phyloP scores from a whole-genome alignment of 768 basidiomycete species.

The Tricholoma sp. region DNA sequence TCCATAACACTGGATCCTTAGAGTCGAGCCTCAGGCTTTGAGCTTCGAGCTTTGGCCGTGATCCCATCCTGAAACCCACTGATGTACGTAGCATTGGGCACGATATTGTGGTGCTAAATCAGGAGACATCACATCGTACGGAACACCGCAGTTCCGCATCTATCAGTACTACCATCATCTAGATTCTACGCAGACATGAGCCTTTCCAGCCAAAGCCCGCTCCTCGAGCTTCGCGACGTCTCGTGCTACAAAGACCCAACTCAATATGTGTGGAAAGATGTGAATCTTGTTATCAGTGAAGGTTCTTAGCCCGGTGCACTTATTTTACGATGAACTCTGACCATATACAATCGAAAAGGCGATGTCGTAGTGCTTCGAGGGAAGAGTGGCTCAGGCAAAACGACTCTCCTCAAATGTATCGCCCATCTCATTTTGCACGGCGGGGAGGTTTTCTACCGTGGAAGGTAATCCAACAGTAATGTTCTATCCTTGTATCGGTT shows the following conservation, averaged over 20 bases:
- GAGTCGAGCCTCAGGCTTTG: too few relatives aligned
- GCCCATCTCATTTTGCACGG: slow-evolving; percentile 72
- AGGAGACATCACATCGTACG: too few relatives aligned
- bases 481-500: not conserved
- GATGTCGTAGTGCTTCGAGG: slow-evolving; percentile 80
- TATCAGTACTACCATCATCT: too few relatives aligned
- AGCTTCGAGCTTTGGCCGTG: too few relatives aligned
- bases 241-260: slow-evolving; percentile 40
- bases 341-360: slow-evolving; percentile 27
- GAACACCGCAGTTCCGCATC: too few relatives aligned
- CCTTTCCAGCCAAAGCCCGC: slow-evolving; percentile 4
- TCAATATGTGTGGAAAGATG: slow-evolving; percentile 50
- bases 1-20: too few relatives aligned
- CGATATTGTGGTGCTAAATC: too few relatives aligned
- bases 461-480: slow-evolving; percentile 42
- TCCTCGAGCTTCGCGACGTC: slow-evolving; percentile 53
- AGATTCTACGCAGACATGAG: not conserved
- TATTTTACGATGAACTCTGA: not conserved
- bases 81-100: too few relatives aligned
- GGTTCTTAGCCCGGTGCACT: slow-evolving; percentile 21
- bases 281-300: slow-evolving; percentile 58
- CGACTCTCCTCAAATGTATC: slow-evolving; percentile 80
- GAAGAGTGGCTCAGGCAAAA: slow-evolving; percentile 75
- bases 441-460: slow-evolving; percentile 60
- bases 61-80: too few relatives aligned